phyloP scores from a whole-genome alignment of 169 alveolate species.

The Plasmodium berghei region DNA sequence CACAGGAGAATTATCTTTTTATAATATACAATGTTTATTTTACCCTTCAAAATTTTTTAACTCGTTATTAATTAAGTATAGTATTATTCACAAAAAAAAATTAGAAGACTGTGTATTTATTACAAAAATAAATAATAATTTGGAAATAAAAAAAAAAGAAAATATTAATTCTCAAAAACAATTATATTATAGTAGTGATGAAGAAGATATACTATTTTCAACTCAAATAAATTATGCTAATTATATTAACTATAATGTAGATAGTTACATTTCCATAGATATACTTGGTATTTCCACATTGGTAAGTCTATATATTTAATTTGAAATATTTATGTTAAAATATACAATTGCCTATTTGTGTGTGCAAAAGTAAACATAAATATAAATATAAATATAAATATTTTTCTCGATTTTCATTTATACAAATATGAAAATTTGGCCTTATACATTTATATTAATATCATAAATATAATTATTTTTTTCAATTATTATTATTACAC shows the following conservation, averaged over 20 bases:
- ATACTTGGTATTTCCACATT: conserved; percentile 32
- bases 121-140: conserved; percentile 14
- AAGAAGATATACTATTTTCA: conserved; percentile 13
- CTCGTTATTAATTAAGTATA: conserved; percentile 51
- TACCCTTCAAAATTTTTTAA: conserved; percentile 47
- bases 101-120: conserved; percentile 43
- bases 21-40: conserved; percentile 59
- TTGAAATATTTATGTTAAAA: background rate
- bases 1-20: conserved; percentile 59
- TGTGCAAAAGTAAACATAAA: background rate
- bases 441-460: background rate
- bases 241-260: conserved; percentile 51
- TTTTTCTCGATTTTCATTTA: background rate
- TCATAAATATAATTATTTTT: background rate
- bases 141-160: conserved; percentile 14
- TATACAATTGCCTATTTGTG: background rate
- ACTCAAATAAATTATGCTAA: conserved; percentile 28
- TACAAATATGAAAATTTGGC: background rate
- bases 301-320: conserved; percentile 3
- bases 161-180: conserved; percentile 41
- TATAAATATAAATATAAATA: background rate
- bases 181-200: conserved; percentile 65
- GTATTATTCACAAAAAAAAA: conserved; percentile 40
- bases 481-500: background rate
- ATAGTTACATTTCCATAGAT: conserved; percentile 10